Evolutionary conservation across 768 basidiomycete species (phyloP).

Genomic region (Termitomyces sp.): DNA sequence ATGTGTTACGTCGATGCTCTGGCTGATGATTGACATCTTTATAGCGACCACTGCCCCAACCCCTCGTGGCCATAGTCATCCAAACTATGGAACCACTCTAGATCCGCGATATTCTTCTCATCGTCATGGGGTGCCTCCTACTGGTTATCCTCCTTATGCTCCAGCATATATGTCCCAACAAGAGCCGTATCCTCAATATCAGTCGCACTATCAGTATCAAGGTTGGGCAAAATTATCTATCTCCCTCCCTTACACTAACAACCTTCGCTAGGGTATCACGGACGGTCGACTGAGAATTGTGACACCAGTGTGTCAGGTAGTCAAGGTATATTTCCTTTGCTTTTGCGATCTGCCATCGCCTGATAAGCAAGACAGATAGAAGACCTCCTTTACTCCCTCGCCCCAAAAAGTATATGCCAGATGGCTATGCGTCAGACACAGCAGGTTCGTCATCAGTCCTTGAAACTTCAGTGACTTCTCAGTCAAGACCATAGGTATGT

Average conservation of each 20-base stretch:
- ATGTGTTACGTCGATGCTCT: neutral
- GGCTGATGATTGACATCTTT: neutral
- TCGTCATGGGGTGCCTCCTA: neutral
- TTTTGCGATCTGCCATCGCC: neutral
- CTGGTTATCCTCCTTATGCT: neutral
- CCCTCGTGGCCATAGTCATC: neutral
- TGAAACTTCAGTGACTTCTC: neutral
- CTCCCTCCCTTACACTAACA: neutral
- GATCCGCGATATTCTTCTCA: neutral
- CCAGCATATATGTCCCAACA: neutral
- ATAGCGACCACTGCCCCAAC: neutral
- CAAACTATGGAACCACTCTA: conserved; percentile 1
- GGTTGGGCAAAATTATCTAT: neutral
- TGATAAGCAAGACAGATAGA: neutral
- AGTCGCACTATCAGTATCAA: neutral
- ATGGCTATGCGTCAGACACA: conserved; percentile 6
- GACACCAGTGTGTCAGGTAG: neutral
- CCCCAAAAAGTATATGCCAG: conserved; percentile 1
- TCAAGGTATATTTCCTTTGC: neutral
- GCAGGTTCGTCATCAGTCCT: neutral
- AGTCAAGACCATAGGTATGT: neutral
- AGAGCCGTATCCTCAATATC: neutral
- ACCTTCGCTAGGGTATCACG: neutral
- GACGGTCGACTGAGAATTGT: neutral
- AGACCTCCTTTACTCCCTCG: neutral